Conservation (phyloP, 2,329 filamentous ascomycete species). For the Hypoxylon sp. region DNA sequence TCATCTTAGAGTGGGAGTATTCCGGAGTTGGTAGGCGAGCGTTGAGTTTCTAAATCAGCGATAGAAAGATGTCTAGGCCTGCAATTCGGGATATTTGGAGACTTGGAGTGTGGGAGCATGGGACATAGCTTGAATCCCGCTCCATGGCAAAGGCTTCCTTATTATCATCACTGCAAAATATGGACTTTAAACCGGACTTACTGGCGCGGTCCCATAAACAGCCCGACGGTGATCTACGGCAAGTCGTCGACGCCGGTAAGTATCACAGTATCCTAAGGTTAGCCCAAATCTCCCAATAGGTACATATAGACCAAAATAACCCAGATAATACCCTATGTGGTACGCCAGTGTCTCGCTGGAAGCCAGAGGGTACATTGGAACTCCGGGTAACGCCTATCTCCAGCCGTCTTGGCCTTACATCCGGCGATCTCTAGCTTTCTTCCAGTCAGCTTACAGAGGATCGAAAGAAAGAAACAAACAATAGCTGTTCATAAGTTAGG, state of each 20-base stretch:
- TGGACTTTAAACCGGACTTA: neutral
- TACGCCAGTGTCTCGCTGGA: neutral
- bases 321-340: neutral
- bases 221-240: constrained; percentile 5
- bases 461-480: too few relatives aligned
- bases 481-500: too few relatives aligned
- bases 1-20: constrained; percentile 33
- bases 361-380: neutral
- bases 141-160: neutral
- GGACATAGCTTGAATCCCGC: neutral
- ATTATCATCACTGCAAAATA: neutral
- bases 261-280: neutral
- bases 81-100: neutral
- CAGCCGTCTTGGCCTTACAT: neutral
- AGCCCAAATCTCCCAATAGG: neutral
- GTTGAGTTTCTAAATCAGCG: neutral
- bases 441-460: neutral
- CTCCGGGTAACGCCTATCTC: neutral
- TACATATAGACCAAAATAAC: too few relatives aligned
- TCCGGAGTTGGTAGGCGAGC: neutral
- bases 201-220: constrained; percentile 11
- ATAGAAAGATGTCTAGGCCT: neutral
- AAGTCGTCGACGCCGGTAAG: neutral
- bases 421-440: neutral
- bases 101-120: neutral